Percentiles rank a stretch among this genome's conserved stretches.
Evolutionary conservation across 2,329 filamentous ascomycete genomes (phyloP).

Genomic region (Fusarium miscanthi): DNA sequence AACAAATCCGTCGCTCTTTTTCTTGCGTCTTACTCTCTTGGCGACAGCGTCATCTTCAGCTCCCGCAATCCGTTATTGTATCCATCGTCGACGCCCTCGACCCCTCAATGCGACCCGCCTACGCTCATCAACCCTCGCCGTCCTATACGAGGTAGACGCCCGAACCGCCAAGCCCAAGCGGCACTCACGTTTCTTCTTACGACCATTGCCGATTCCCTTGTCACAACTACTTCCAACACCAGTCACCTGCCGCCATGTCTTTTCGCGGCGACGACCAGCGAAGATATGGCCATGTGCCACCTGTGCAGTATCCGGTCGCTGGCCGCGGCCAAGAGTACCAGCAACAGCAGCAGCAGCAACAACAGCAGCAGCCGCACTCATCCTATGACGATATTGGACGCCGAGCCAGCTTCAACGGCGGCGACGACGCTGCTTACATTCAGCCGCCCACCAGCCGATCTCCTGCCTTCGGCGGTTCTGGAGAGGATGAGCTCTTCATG

Average conservation of each 20-base stretch:
- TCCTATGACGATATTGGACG: constrained; percentile 54
- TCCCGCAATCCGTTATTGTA: not conserved
- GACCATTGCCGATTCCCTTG: constrained; percentile 15
- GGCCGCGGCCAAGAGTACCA: constrained; percentile 49
- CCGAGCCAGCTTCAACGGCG: constrained; percentile 79
- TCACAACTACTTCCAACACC: constrained; percentile 11
- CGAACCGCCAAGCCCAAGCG: constrained; percentile 41
- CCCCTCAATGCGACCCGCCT: constrained; percentile 45
- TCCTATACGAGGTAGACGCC: constrained; percentile 43
- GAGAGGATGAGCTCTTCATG: constrained; percentile 74
- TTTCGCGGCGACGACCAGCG: constrained; percentile 72
- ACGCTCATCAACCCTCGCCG: constrained; percentile 36
- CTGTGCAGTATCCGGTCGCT: constrained; percentile 70
- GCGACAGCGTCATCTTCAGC: constrained; percentile 16
- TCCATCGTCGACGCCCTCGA: constrained; percentile 9
- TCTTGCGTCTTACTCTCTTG: not conserved
- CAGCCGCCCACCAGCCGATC: constrained; percentile 45
- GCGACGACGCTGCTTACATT: constrained; percentile 74
- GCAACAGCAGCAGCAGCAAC: constrained; percentile 51
- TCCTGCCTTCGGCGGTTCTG: constrained; percentile 37
- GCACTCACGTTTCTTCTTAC: constrained; percentile 32
- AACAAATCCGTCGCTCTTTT: constrained; percentile 31
- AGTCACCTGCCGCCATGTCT: constrained; percentile 61
- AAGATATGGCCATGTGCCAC: constrained; percentile 74
- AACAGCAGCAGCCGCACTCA: constrained; percentile 47